Conservation (phyloP, 2,329 filamentous ascomycete genomes). For the Alternaria sp. region DNA sequence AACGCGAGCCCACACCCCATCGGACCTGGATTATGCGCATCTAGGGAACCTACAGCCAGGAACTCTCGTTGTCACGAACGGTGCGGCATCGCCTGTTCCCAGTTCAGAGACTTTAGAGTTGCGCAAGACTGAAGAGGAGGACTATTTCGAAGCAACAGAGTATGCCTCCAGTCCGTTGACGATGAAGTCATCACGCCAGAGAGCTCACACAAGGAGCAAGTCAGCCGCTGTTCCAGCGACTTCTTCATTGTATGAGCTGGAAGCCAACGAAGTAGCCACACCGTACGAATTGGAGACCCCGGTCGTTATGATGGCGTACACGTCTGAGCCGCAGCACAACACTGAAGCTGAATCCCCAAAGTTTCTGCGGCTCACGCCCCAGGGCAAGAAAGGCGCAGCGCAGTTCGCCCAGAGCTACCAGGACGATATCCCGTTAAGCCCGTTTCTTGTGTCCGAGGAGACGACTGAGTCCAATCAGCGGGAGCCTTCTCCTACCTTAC, state of each 20-base stretch:
- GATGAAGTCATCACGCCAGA: slow-evolving; percentile 25
- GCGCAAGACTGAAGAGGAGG: slow-evolving; percentile 20
- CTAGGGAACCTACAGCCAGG: slow-evolving; percentile 52
- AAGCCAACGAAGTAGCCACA: not conserved
- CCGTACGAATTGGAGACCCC: not conserved
- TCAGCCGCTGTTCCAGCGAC: slow-evolving; percentile 29
- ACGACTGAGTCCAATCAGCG: not conserved
- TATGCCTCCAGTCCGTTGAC: slow-evolving; percentile 24
- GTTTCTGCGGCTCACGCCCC: slow-evolving; percentile 23
- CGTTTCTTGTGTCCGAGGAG: slow-evolving; percentile 19
- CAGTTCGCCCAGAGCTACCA: slow-evolving; percentile 39
- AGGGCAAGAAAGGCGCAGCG: slow-evolving; percentile 25
- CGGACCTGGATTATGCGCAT: slow-evolving; percentile 51
- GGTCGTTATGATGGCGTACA: not conserved
- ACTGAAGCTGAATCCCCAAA: slow-evolving; percentile 13
- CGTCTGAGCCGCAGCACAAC: slow-evolving; percentile 3
- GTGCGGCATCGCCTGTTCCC: slow-evolving; percentile 53
- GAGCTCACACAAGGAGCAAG: slow-evolving; percentile 36
- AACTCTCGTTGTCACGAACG: slow-evolving; percentile 56
- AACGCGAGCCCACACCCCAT: slow-evolving; percentile 47
- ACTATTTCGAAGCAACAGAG: slow-evolving; percentile 39
- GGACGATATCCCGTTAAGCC: slow-evolving; percentile 33
- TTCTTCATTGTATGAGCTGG: slow-evolving; percentile 16
- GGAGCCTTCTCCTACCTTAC: slow-evolving; percentile 7
- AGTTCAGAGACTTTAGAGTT: slow-evolving; percentile 34